Conservation (phyloP, 2,329 filamentous ascomycete genomes). For the Paecilomyces fulvus region DNA sequence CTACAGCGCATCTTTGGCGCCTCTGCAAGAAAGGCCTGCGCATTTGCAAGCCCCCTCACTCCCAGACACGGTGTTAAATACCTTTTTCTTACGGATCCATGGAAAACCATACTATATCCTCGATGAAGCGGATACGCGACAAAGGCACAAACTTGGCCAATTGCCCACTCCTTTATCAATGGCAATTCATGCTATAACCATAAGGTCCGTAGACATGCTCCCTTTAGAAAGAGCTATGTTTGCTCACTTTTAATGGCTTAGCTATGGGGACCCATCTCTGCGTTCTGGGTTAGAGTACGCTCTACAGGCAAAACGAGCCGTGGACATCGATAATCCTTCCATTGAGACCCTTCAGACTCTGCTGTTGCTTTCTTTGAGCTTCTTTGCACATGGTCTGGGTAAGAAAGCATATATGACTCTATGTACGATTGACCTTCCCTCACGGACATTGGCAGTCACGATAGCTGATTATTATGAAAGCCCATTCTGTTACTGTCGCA, state of each 20-base stretch:
- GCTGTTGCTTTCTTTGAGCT: constrained; percentile 66
- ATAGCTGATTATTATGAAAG: constrained; percentile 40
- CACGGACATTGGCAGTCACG: not conserved
- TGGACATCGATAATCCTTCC: constrained; percentile 73
- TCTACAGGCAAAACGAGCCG: constrained; percentile 56
- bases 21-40: constrained; percentile 28
- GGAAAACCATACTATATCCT: constrained; percentile 75
- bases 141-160: constrained; percentile 61
- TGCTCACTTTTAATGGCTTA: not conserved
- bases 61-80: constrained; percentile 60
- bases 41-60: constrained; percentile 39
- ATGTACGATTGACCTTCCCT: constrained; percentile 40
- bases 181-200: constrained; percentile 50
- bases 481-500: constrained; percentile 71
- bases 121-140: constrained; percentile 66
- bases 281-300: constrained; percentile 66
- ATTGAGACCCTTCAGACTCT: constrained; percentile 70
- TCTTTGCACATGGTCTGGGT: constrained; percentile 67
- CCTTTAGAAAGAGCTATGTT: constrained; percentile 3
- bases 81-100: constrained; percentile 71
- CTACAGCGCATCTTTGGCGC: constrained; percentile 6
- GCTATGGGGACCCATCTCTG: constrained; percentile 49
- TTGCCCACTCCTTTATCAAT: constrained; percentile 45
- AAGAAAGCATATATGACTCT: constrained; percentile 84
- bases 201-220: constrained; percentile 42